Evolutionary conservation across 2,329 filamentous ascomycete species (phyloP), one percentile per base, ranked within the genome.

Genomic region (Aspergillus jensenii): DNA sequence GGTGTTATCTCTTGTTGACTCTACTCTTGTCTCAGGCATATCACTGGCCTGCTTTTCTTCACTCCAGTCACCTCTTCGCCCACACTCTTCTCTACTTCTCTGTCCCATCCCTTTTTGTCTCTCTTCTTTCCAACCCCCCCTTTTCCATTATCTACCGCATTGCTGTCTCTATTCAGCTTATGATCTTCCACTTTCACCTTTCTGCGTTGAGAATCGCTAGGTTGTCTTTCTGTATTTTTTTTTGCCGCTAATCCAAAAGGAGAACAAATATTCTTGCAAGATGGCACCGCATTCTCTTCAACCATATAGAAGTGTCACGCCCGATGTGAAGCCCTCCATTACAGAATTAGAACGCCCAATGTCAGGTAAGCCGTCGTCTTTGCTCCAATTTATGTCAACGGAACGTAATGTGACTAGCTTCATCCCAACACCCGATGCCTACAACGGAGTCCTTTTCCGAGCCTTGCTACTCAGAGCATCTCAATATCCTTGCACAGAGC

Each of bases 401-500:
- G 17, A 7, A 6, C 35, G 52, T 59, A 51, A 62, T 47, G 23
- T 15, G 25, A 12, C 9, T 17, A 59, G 56, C 35, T 9, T 35
- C 47, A 19, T 25, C 46, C 2, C 46, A 47, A 25, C 41, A 19
- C 12, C 43, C 57, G 11, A 44, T 58, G 19, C 23, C 52, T 45
- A 43, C 33, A 23, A 54, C 59, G 52, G 35, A 47, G 8, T 3
- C 23, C 12, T 19, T 35, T 17, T 8, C 48, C 19, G 3, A 40
- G 2, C 2, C 37, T 3, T 41, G 52, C 15, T 17, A 31, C 4
- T 44, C 56, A 33, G 65, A 66, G 9, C 65, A 67, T 0, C 71
- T 74, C 11, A 62, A 67, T 14, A 43, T 68, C 0, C 64, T 77
- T 33, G 65, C 68, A 0, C 59, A 69, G 2, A 69, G 70, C 14